Evolutionary conservation across 805 yeast genomes (phyloP).

Genomic region (Hanseniaspora mollemarum): DNA sequence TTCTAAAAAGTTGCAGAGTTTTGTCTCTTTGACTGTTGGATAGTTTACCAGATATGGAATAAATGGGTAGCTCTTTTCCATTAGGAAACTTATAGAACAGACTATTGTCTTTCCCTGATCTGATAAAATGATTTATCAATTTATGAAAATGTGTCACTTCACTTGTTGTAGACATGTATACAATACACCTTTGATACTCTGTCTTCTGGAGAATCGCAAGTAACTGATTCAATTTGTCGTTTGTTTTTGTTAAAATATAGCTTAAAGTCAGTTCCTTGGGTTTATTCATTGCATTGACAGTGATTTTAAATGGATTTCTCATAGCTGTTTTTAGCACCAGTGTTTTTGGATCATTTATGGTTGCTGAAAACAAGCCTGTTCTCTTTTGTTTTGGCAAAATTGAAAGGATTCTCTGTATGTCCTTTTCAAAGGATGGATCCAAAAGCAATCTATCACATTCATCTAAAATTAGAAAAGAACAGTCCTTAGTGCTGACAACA

Average conservation of each 20-base stretch:
- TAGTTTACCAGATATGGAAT: constrained; percentile 83
- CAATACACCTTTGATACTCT: constrained; percentile 68
- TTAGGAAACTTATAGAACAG: constrained; percentile 19
- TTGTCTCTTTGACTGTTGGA: constrained; percentile 67
- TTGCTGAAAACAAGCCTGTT: constrained; percentile 89
- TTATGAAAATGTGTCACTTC: constrained; percentile 68
- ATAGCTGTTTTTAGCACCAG: constrained; percentile 77
- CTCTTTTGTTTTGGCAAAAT: constrained; percentile 80
- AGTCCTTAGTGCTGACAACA: constrained; percentile 46
- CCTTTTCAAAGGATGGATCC: constrained; percentile 62
- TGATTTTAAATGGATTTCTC: constrained; percentile 81
- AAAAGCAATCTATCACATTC: constrained; percentile 78
- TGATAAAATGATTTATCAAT: constrained; percentile 32
- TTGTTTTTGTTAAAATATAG: constrained; percentile 50
- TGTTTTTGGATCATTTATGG: constrained; percentile 70
- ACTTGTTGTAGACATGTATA: constrained; percentile 83
- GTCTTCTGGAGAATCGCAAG: constrained; percentile 42
- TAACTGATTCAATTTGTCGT: constrained; percentile 48
- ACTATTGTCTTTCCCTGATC: constrained; percentile 28
- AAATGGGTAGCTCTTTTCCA: constrained; percentile 34
- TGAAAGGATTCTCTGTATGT: constrained; percentile 55
- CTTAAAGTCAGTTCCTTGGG: constrained; percentile 57
- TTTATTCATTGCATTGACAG: constrained; percentile 49
- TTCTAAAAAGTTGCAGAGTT: constrained; percentile 53
- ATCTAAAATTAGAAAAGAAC: constrained; percentile 71